Percentiles rank a stretch among this genome's conserved stretches.
Evolutionary conservation across 192 early-diverging fungal genomes (phyloP).

Genomic region (Thamnidium elegans): DNA sequence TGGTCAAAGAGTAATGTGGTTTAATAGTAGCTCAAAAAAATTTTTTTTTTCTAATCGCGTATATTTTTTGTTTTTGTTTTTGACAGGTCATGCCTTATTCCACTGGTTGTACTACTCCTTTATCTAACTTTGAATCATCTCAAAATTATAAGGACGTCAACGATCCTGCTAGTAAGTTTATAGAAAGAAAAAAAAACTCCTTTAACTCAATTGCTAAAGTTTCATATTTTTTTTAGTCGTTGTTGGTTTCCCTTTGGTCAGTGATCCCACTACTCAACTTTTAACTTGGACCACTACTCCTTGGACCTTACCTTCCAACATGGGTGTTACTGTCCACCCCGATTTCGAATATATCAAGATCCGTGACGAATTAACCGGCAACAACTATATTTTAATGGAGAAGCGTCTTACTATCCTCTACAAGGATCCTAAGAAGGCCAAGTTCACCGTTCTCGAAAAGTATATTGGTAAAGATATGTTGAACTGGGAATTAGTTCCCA

Average conservation of each 20-base stretch:
- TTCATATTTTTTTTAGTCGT: slow-evolving; percentile 55
- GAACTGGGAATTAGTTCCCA: slow-evolving; percentile 86
- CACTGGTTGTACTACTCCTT: slow-evolving; percentile 83
- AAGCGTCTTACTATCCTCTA: slow-evolving; percentile 83
- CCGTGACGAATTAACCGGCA: slow-evolving; percentile 75
- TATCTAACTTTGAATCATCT: slow-evolving; percentile 96
- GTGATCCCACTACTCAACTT: slow-evolving; percentile 73
- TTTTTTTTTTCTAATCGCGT: background rate
- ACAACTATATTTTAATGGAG: slow-evolving; percentile 83
- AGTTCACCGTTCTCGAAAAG: slow-evolving; percentile 79
- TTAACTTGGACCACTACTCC: slow-evolving; percentile 99
- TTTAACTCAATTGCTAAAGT: slow-evolving; percentile 2
- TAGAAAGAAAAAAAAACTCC: background rate
- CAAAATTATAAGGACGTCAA: slow-evolving; percentile 98
- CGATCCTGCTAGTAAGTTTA: slow-evolving; percentile 75
- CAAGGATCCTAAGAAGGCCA: slow-evolving; percentile 95
- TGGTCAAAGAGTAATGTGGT: slow-evolving; percentile 57
- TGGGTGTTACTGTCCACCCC: slow-evolving; percentile 92
- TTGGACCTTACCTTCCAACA: slow-evolving; percentile 96
- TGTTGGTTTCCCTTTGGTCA: slow-evolving; percentile 87
- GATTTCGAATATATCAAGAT: slow-evolving; percentile 97
- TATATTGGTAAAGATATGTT: slow-evolving; percentile 76
- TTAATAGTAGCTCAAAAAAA: background rate
- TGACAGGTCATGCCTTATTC: slow-evolving; percentile 92
- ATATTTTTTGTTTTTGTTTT: background rate